phyloP scores from a whole-genome alignment of 1,284 basidiomycete species.

The Fomitopsis palustris region DNA sequence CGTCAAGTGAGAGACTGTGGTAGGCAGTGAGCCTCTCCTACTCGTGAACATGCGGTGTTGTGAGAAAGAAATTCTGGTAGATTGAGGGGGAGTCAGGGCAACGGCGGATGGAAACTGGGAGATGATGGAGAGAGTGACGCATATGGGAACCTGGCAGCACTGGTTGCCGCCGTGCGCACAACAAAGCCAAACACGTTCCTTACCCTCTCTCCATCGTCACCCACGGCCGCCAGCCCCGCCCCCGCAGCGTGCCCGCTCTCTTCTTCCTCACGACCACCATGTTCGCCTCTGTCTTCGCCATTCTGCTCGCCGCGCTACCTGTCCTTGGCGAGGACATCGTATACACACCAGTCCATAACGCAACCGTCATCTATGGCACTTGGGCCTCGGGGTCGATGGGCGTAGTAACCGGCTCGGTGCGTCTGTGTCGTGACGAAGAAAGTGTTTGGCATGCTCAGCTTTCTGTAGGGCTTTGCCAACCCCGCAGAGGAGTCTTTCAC shows the following conservation, averaged over 20 bases:
- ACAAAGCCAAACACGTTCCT: conserved; percentile 29
- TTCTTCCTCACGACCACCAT: conserved; percentile 15
- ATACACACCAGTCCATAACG: conserved; percentile 46
- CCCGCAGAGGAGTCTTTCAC: conserved; percentile 78
- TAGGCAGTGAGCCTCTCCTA: no score
- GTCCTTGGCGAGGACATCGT: conserved; percentile 35
- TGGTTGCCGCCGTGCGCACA: conserved; percentile 8
- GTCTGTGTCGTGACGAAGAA: conserved; percentile 31
- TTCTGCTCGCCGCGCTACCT: conserved; percentile 30
- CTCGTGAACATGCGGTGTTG: no score
- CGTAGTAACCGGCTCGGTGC: conserved; percentile 80
- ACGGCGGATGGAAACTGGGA: no score
- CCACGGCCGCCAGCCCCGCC: conserved; percentile 12
- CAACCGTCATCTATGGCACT: conserved; percentile 70
- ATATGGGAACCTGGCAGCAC: not conserved
- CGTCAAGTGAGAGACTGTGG: no score
- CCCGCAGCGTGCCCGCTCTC: conserved; percentile 9
- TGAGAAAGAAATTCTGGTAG: no score
- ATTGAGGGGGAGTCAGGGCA: no score
- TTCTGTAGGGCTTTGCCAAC: conserved; percentile 71
- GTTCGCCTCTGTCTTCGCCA: conserved; percentile 33
- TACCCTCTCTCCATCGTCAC: conserved; percentile 21
- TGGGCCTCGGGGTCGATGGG: conserved; percentile 79
- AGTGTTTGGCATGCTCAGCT: not conserved
- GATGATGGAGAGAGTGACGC: no score